A percentile compares a stretch with the other conserved stretches of the same genome.
Conservation (phyloP, 192 early-diverging fungal species). For the Podila horticola region DNA sequence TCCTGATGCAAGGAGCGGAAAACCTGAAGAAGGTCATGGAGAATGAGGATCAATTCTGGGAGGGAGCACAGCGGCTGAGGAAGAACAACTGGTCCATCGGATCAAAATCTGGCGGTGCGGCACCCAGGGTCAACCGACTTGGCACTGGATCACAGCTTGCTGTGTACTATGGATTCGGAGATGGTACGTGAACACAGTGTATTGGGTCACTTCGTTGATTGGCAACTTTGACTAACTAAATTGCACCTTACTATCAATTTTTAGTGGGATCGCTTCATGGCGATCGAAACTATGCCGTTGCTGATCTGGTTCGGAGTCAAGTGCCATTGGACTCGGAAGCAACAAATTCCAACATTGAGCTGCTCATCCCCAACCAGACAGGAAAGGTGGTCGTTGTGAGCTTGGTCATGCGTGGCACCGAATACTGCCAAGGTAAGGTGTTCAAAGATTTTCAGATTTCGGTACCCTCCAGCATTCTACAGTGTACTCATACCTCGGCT, state of each 20-base stretch:
- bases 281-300: slow-evolving; percentile 20
- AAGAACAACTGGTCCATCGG: slow-evolving; percentile 53
- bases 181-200: slow-evolving; percentile 14
- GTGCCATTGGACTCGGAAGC: not conserved
- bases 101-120: slow-evolving; percentile 10
- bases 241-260: not conserved
- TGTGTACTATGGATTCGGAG: slow-evolving; percentile 48
- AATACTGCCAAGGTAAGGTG: slow-evolving; percentile 16
- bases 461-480: too few species aligned
- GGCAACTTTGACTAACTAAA: not conserved
- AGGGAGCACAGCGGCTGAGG: slow-evolving; percentile 22
- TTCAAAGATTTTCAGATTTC: not conserved
- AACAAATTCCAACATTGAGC: slow-evolving; percentile 19
- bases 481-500: too few species aligned
- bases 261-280: slow-evolving; percentile 40
- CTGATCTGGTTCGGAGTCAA: slow-evolving; percentile 30
- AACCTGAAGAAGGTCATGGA: slow-evolving; percentile 38
- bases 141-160: slow-evolving; percentile 32
- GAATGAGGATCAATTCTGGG: slow-evolving; percentile 50
- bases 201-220: not conserved
- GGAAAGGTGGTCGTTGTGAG: slow-evolving; percentile 38
- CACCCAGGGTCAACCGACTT: slow-evolving; percentile 4
- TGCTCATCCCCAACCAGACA: slow-evolving; percentile 32
- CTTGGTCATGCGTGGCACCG: slow-evolving; percentile 23
- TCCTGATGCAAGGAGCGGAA: slow-evolving; percentile 41